These are phyloP conservation scores for Thalassiosira hispida DNA, from an alignment of 352 stramenopile species.

Conservation along the genomic window DNA sequence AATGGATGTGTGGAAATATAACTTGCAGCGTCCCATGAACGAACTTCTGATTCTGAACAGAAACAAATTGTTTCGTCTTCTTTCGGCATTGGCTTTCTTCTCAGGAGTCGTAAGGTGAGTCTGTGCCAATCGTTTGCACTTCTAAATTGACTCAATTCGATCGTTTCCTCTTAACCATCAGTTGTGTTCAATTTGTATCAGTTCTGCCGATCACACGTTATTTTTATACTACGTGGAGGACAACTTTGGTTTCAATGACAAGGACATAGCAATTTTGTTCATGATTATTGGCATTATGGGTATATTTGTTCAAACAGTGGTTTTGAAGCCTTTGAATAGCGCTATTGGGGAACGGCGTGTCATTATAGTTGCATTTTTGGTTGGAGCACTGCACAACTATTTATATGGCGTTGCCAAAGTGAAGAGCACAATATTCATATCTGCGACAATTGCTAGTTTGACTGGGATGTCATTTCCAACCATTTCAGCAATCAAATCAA, in stretches of 20 bases:
- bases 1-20: conserved; percentile 41
- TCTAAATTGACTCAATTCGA: no score
- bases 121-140: no score
- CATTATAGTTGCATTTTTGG: conserved; percentile 66
- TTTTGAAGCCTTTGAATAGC: conserved; percentile 78
- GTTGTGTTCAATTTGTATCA: no score
- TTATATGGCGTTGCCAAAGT: conserved; percentile 72
- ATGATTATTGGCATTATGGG: conserved; percentile 69
- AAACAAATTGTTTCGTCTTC: conserved; percentile 73
- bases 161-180: no score
- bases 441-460: conserved; percentile 58
- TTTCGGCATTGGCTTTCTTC: conserved; percentile 78
- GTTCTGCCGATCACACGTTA: conserved; percentile 68
- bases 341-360: conserved; percentile 74
- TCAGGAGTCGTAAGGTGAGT: conserved; percentile 61
- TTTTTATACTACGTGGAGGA: conserved; percentile 83
- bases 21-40: conserved; percentile 53
- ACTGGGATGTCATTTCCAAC: conserved; percentile 79
- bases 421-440: conserved; percentile 77
- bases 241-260: conserved; percentile 65
- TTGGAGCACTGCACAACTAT: conserved; percentile 70
- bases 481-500: conserved; percentile 83
- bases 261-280: conserved; percentile 77
- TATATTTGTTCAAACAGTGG: conserved; percentile 72
- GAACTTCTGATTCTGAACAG: conserved; percentile 82